Conservation (phyloP, 2,329 filamentous ascomycete species). For the Polychaeton citri region DNA sequence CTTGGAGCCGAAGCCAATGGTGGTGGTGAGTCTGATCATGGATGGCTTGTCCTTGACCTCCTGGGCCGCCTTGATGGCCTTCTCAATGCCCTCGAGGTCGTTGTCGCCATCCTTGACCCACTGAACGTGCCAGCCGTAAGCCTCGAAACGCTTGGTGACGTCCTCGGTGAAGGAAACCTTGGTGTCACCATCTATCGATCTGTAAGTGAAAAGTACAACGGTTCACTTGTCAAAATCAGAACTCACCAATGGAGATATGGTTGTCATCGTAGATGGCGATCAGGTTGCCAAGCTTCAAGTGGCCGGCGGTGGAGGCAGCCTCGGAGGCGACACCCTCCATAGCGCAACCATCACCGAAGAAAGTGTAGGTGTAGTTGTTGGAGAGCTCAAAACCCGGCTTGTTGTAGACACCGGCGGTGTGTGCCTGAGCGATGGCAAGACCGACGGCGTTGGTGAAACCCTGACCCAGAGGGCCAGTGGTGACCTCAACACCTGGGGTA, state of each 20-base stretch:
- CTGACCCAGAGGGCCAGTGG: constrained; percentile 93
- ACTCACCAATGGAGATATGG: constrained; percentile 70
- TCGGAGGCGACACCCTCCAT: constrained; percentile 97
- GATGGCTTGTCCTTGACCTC: constrained; percentile 91
- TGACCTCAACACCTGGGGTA: constrained; percentile 93
- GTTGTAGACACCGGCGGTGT: constrained; percentile 87
- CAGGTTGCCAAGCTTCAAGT: constrained; percentile 94
- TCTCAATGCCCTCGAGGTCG: constrained; percentile 78
- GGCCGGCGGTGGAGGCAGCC: constrained; percentile 82
- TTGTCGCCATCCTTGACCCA: constrained; percentile 77
- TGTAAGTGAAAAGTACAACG: constrained; percentile 1
- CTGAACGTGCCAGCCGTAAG: constrained; percentile 91
- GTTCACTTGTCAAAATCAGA: neutral
- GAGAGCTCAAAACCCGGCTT: constrained; percentile 83
- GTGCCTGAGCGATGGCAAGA: constrained; percentile 90
- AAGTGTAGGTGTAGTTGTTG: constrained; percentile 94
- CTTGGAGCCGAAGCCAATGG: constrained; percentile 90
- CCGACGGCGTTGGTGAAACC: constrained; percentile 96
- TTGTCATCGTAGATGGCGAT: constrained; percentile 98
- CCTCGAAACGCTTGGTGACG: constrained; percentile 83
- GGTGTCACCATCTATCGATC: constrained; percentile 67
- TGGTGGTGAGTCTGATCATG: constrained; percentile 92
- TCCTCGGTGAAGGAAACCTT: constrained; percentile 96
- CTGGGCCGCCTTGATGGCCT: constrained; percentile 73
- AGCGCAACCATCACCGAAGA: constrained; percentile 96